These are phyloP conservation scores for Mortierella sp. DNA, from an alignment of 371 early-diverging fungal species.

Conservation along the genomic window DNA sequence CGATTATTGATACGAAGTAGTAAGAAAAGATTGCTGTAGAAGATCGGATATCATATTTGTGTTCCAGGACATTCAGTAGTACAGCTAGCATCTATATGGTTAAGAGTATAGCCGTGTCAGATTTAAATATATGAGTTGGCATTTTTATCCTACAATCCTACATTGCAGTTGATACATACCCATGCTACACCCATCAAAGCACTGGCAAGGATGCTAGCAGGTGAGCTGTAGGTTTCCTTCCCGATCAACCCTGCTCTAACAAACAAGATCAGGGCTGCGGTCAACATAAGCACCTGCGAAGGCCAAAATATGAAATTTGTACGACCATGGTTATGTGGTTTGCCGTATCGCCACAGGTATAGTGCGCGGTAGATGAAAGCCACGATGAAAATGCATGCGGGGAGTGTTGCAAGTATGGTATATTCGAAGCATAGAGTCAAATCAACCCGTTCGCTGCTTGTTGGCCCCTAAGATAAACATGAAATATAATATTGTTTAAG, in stretches of 20 bases:
- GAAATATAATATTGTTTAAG: conserved; percentile 2
- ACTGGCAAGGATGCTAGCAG: conserved; percentile 25
- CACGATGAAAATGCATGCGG: conserved; percentile 23
- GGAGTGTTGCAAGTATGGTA: conserved; percentile 36
- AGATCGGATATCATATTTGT: conserved; percentile 41
- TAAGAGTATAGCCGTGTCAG: background rate
- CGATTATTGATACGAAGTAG: conserved; percentile 24
- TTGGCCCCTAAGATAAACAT: conserved; percentile 28
- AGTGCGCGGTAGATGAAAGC: conserved; percentile 8
- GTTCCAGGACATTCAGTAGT: conserved; percentile 25
- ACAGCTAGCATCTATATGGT: conserved; percentile 15
- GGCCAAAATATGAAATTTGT: conserved; percentile 43
- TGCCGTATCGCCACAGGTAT: background rate
- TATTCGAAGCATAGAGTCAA: conserved; percentile 46
- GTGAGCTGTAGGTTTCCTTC: conserved; percentile 11
- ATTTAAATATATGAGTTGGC: background rate
- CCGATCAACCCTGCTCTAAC: conserved; percentile 22
- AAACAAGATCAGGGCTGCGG: conserved; percentile 15
- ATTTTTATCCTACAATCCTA: background rate
- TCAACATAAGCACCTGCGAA: conserved; percentile 24
- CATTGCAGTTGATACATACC: background rate
- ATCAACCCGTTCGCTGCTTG: conserved; percentile 26
- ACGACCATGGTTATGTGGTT: conserved; percentile 23
- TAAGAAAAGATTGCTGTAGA: conserved; percentile 39
- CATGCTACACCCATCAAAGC: conserved; percentile 18